Evolutionary conservation across 495 filamentous ascomycete species (phyloP).

Genomic region (Podospora didyma): DNA sequence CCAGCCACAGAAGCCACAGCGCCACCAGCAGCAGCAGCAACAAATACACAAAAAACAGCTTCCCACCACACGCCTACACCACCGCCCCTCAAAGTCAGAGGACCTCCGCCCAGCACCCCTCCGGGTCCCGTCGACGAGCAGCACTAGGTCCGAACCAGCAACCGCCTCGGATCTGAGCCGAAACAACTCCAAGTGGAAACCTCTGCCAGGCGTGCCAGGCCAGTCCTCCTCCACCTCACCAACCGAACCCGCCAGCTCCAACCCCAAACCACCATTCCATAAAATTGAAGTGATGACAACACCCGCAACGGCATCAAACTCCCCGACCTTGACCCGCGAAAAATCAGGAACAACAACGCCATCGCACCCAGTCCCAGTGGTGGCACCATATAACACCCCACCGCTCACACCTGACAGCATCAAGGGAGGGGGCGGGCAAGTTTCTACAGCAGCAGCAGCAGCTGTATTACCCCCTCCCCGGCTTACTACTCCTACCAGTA

Average conservation of each 20-base stretch:
- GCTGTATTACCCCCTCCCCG: background rate
- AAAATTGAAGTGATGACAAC: too few species aligned
- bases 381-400: background rate
- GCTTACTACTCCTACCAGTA: too few species aligned
- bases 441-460: too few species aligned
- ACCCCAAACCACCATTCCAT: too few species aligned
- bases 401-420: constrained; percentile 19
- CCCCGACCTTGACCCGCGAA: background rate
- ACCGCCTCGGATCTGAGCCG: constrained; percentile 2
- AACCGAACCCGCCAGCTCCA: too few species aligned
- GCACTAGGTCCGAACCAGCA: background rate
- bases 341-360: background rate
- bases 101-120: constrained; percentile 19
- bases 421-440: background rate
- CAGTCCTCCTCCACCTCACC: too few species aligned
- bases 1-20: background rate
- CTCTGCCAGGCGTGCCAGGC: constrained; percentile 14
- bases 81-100: constrained; percentile 5
- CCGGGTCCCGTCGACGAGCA: constrained; percentile 12
- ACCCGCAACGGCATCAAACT: too few species aligned
- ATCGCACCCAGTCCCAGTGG: background rate
- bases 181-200: constrained; percentile 22
- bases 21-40: background rate
- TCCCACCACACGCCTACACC: background rate
- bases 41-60: background rate